Percentiles rank a stretch among this genome's conserved stretches.
Evolutionary conservation across 352 stramenopile species (phyloP).

Genomic region (Blastocystis sp.): DNA sequence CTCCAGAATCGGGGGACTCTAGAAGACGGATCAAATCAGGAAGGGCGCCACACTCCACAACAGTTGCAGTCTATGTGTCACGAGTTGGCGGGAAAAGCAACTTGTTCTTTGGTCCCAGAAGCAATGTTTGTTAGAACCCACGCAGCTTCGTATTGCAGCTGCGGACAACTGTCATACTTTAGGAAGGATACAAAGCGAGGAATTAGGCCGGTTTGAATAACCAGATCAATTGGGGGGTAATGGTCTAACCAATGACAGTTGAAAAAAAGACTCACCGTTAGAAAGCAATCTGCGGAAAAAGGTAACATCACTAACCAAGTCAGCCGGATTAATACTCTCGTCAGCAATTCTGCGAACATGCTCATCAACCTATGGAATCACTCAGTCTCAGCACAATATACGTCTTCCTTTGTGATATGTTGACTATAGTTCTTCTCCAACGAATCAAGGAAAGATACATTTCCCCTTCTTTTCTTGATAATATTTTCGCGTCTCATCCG

Average conservation of each 20-base stretch:
- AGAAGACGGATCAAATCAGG: slow-evolving; percentile 92
- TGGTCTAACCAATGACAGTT: slow-evolving; percentile 76
- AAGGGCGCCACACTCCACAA: slow-evolving; percentile 91
- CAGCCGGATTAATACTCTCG: slow-evolving; percentile 63
- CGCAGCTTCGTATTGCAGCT: slow-evolving; percentile 94
- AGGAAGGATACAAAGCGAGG: slow-evolving; percentile 96
- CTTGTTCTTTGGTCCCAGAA: slow-evolving; percentile 89
- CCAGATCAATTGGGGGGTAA: slow-evolving; percentile 93
- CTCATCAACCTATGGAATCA: slow-evolving; percentile 16
- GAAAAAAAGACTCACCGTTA: slow-evolving; percentile 76
- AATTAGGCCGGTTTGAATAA: slow-evolving; percentile 94
- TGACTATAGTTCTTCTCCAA: not conserved
- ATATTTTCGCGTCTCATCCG: slow-evolving; percentile 35
- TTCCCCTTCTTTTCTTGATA: slow-evolving; percentile 35
- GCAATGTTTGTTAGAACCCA: slow-evolving; percentile 99
- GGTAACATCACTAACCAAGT: slow-evolving; percentile 89
- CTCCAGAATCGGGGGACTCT: slow-evolving; percentile 73
- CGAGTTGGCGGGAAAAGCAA: not conserved
- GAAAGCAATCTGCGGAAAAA: slow-evolving; percentile 95
- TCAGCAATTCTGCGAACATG: not conserved
- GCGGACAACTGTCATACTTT: slow-evolving; percentile 81
- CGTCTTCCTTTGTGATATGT: not conserved
- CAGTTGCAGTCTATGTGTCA: slow-evolving; percentile 77
- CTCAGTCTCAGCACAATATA: not conserved
- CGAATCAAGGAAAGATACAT: not conserved